Evolutionary conservation across 2,329 filamentous ascomycete genomes (phyloP).

Genomic region (Xylaria sp.): DNA sequence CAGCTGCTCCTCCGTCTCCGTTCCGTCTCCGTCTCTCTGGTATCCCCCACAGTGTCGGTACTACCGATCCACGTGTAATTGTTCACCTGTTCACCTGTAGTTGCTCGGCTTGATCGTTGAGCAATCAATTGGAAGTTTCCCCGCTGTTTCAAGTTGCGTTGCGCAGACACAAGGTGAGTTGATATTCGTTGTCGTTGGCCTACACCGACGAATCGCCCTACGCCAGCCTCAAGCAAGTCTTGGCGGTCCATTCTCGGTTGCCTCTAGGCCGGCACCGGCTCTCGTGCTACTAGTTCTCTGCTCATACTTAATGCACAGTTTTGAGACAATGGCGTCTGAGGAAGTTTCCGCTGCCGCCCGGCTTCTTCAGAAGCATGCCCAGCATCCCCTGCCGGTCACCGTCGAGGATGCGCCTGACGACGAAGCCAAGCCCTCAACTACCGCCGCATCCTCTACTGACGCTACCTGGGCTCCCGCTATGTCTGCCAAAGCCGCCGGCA

Average conservation of each 20-base stretch:
- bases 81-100: slow-evolving; percentile 34
- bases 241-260: neutral
- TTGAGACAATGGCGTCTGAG: slow-evolving; percentile 56
- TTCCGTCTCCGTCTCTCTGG: slow-evolving; percentile 35
- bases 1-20: slow-evolving; percentile 33
- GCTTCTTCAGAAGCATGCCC: slow-evolving; percentile 71
- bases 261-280: neutral
- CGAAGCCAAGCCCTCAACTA: slow-evolving; percentile 71
- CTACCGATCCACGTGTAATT: slow-evolving; percentile 44
- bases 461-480: slow-evolving; percentile 60
- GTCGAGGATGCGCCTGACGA: slow-evolving; percentile 87
- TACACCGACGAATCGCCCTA: slow-evolving; percentile 15
- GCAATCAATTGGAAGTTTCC: slow-evolving; percentile 36
- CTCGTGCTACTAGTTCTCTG: neutral
- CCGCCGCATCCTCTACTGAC: slow-evolving; percentile 54
- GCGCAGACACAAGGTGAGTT: slow-evolving; percentile 37
- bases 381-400: slow-evolving; percentile 66
- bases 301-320: slow-evolving; percentile 17
- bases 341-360: slow-evolving; percentile 68
- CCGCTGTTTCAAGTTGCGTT: slow-evolving; percentile 27
- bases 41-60: slow-evolving; percentile 42
- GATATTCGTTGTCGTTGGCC: neutral
- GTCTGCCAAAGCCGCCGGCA: slow-evolving; percentile 73
- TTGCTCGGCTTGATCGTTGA: slow-evolving; percentile 39
- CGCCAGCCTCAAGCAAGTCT: neutral